Base-by-base conservation (phyloP, 805 yeast genomes). In the Yamadazyma tumulicola region DNA sequence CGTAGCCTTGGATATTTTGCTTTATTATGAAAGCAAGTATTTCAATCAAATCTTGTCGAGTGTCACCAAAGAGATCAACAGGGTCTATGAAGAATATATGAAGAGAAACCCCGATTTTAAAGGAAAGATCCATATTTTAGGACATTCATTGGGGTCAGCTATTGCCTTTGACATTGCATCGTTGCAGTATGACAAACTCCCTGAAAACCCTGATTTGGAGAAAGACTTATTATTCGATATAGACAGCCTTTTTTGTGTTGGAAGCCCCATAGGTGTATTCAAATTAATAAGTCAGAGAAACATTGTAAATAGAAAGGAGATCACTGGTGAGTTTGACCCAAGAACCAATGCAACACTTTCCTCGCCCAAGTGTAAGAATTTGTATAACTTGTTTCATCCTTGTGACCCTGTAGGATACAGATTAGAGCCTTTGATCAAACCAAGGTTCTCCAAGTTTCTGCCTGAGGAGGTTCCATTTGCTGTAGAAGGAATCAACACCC, bases 391-490 rank as follows among this genome's bases (percentile, higher is more conserved):
- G 5, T 87, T 84, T 61, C 95, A 91, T 47, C 85, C 91, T 0
- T 81, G 94, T 45, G 98, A 91, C 52, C 96, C 97, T 0, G 81
- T 93, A 26, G 89, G 91, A 0, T 87, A 89, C 49, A 67, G 97
- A 36, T 60, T 89, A 38, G 98, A 91, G 56, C 98, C 98, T 1
- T 61, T 91, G 38, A 72, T 89, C 4, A 59, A 66, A 40, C 65
- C 70, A 14, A 58, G 52, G 40, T 67, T 80, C 43, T 61, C 77
- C 0, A 53, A 64, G 6, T 58, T 69, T 37, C 67, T 70, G 42
- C 85, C 91, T 0, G 76, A 67, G 35, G 59, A 61, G 12, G 69
- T 84, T 11, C 82, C 85, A 1, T 77, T 72, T 46, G 75, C 76
- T 0, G 57, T 59, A 6, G 62, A 64, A 29, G 74, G 75, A 2